These are phyloP conservation scores for Salix purpurea DNA, from an alignment of 345 rosid genomes.

Conservation along the genomic window DNA sequence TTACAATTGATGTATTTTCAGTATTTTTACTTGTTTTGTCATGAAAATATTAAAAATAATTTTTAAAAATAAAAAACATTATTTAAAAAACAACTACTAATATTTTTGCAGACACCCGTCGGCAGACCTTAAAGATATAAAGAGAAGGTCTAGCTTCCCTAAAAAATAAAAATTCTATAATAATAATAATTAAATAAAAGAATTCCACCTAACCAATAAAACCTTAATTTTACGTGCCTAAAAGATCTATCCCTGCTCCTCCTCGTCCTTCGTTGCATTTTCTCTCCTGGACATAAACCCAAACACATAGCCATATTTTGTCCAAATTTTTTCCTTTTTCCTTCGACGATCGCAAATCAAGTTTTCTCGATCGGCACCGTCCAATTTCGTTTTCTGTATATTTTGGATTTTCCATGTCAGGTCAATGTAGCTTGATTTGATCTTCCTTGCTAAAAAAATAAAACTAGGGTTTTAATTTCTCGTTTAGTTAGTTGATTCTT, in stretches of 20 bases:
- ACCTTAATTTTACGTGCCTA: neutral
- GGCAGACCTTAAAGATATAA: constrained; percentile 5
- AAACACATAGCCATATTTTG: neutral
- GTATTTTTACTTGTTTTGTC: too few relatives aligned
- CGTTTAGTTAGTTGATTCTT: neutral
- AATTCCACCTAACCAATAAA: neutral
- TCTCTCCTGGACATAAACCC: neutral
- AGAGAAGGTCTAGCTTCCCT: constrained; percentile 11
- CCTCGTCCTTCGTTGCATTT: neutral
- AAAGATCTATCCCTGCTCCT: neutral
- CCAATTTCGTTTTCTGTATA: neutral
- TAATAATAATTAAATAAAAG: neutral
- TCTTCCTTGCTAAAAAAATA: neutral
- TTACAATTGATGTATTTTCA: too few relatives aligned
- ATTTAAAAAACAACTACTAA: too few relatives aligned
- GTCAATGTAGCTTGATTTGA: constrained; percentile 32
- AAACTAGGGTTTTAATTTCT: neutral
- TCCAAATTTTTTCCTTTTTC: neutral
- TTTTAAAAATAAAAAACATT: too few relatives aligned
- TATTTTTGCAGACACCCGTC: neutral
- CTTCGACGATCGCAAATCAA: neutral
- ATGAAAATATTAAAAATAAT: too few relatives aligned
- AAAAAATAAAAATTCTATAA: neutral
- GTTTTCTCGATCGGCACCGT: neutral
- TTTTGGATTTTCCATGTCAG: constrained; percentile 1